Percentiles rank a stretch among this genome's conserved stretches.
These are phyloP conservation scores for Rubroboletus pulcherrimus DNA, from an alignment of 768 basidiomycete genomes.

Conservation along the genomic window DNA sequence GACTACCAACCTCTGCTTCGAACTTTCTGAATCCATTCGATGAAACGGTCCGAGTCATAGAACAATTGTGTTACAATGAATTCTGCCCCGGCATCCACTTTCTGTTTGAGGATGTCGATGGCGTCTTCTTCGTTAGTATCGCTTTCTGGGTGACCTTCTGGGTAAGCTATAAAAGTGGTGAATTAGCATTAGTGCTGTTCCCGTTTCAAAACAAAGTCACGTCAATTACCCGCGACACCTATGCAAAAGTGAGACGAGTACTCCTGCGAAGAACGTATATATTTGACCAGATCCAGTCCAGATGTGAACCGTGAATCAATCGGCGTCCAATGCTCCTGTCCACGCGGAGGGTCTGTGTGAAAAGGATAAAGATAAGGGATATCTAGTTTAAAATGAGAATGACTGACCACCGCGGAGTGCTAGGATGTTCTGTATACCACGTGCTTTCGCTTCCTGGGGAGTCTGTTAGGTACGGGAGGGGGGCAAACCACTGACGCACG, in stretches of 20 bases:
- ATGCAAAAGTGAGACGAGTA: slow-evolving; percentile 86
- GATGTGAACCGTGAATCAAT: slow-evolving; percentile 80
- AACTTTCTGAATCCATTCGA: slow-evolving; percentile 72
- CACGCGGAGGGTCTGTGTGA: slow-evolving; percentile 79
- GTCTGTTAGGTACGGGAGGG: slow-evolving; percentile 2
- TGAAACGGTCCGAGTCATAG: slow-evolving; percentile 89
- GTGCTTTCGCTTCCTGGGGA: slow-evolving; percentile 68
- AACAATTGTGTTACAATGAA: slow-evolving; percentile 97
- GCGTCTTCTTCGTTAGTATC: slow-evolving; percentile 55
- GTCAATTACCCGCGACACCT: slow-evolving; percentile 78
- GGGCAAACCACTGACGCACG: slow-evolving; percentile 41
- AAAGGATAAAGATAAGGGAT: background rate
- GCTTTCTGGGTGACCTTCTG: slow-evolving; percentile 79
- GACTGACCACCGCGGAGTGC: slow-evolving; percentile 84
- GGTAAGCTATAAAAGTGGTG: slow-evolving; percentile 60
- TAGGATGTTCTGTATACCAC: slow-evolving; percentile 85
- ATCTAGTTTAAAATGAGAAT: background rate
- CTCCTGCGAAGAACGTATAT: slow-evolving; percentile 75
- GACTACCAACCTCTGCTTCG: slow-evolving; percentile 58
- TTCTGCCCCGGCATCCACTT: slow-evolving; percentile 92
- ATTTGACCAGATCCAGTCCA: slow-evolving; percentile 85
- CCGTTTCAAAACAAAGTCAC: background rate
- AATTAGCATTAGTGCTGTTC: background rate
- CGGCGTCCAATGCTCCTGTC: slow-evolving; percentile 90
- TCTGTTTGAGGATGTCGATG: slow-evolving; percentile 71